A percentile compares a stretch with the other conserved stretches of the same genome.
Conservation (phyloP, 805 yeast species). For the Wickerhamiella azymoides region DNA sequence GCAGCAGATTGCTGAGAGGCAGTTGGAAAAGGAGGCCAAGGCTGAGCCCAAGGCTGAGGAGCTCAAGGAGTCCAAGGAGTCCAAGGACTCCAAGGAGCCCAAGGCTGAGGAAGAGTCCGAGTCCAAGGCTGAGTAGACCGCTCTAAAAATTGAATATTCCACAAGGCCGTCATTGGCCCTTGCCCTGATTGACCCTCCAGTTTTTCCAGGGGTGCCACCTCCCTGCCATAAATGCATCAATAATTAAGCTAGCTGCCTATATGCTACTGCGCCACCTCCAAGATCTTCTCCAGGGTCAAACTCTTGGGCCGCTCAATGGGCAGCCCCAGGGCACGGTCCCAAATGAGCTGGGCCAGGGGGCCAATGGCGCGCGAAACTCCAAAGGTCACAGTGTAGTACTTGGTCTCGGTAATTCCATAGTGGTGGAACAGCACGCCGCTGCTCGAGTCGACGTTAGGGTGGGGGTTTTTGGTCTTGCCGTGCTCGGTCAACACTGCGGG, state of each 20-base stretch:
- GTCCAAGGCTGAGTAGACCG: too few species aligned
- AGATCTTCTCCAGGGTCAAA: slow-evolving; percentile 31
- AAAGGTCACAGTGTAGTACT: slow-evolving; percentile 67
- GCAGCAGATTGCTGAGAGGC: slow-evolving; percentile 42
- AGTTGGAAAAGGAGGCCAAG: slow-evolving; percentile 20
- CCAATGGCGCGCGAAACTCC: slow-evolving; percentile 76
- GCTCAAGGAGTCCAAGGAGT: neutral
- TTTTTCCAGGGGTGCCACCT: too few species aligned
- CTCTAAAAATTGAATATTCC: too few species aligned
- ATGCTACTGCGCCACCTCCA: slow-evolving; percentile 17
- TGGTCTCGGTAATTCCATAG: slow-evolving; percentile 60
- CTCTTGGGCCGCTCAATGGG: slow-evolving; percentile 74
- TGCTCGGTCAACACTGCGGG: slow-evolving; percentile 63
- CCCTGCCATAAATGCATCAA: too few species aligned
- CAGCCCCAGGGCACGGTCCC: slow-evolving; percentile 64
- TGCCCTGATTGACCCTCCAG: too few species aligned
- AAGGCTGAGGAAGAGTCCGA: neutral
- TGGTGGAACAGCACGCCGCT: slow-evolving; percentile 69
- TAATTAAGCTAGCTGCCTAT: too few species aligned
- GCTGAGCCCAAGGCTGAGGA: neutral
- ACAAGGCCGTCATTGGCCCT: too few species aligned
- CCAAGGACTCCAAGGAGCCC: neutral
- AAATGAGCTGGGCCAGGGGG: slow-evolving; percentile 61
- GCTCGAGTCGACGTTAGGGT: slow-evolving; percentile 72
- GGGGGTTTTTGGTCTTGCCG: slow-evolving; percentile 78